Evolutionary conservation across 2,329 filamentous ascomycete species (phyloP).

Genomic region (Harringtonia aguacate): DNA sequence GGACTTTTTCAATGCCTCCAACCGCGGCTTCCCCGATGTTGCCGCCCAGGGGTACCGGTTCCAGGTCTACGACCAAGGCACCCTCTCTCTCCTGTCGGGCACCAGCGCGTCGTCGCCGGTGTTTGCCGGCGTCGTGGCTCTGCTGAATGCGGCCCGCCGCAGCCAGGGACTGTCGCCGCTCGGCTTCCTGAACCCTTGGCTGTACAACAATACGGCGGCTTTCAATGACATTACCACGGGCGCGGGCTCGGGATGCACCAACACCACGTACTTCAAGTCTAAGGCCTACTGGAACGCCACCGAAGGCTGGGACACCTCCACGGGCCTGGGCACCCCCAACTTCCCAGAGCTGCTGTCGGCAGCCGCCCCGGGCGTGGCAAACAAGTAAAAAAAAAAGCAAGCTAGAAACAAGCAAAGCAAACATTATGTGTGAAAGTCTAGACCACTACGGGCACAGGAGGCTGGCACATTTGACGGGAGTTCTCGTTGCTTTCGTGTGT

Average conservation of each 20-base stretch:
- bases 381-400: too few species aligned
- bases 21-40: constrained; percentile 38
- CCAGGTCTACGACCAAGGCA: constrained; percentile 14
- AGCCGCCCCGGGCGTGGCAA: not conserved
- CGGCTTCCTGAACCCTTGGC: constrained; percentile 33
- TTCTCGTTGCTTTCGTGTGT: too few species aligned
- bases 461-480: too few species aligned
- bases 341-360: constrained; percentile 9
- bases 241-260: constrained; percentile 14
- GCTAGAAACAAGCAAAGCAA: too few species aligned
- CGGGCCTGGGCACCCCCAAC: constrained; percentile 18
- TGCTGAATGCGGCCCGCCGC: constrained; percentile 31
- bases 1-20: constrained; percentile 29
- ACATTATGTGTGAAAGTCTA: too few species aligned
- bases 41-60: constrained; percentile 38
- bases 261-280: constrained; percentile 7
- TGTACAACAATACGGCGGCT: constrained; percentile 19
- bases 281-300: constrained; percentile 20
- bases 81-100: constrained; percentile 12
- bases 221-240: constrained; percentile 19
- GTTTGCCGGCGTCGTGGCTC: constrained; percentile 29
- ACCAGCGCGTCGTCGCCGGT: constrained; percentile 28
- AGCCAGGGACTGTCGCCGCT: constrained; percentile 23
- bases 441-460: too few species aligned
- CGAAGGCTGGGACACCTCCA: constrained; percentile 21